These are phyloP conservation scores for Panicum hallii DNA, from an alignment of 202 grass and related monocot species.

Conservation along the genomic window DNA sequence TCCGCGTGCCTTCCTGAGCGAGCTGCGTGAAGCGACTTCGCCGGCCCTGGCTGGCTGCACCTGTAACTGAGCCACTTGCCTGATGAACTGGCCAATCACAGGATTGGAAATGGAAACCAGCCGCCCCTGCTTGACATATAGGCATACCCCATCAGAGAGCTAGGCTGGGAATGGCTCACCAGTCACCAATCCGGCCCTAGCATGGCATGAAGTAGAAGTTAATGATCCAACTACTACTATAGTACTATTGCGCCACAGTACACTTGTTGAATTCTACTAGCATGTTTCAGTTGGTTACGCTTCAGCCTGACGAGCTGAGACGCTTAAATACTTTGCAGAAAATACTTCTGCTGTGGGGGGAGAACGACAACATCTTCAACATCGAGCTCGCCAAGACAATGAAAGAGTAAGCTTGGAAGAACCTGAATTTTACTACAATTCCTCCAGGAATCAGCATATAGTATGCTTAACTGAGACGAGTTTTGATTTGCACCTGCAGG, in stretches of 20 bases:
- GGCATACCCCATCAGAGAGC: background rate
- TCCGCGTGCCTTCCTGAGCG: background rate
- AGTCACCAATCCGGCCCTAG: background rate
- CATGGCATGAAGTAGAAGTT: background rate
- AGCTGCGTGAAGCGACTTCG: background rate
- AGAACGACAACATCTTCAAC: slow-evolving; percentile 88
- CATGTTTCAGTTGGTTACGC: background rate
- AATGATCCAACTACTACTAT: background rate
- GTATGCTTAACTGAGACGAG: background rate
- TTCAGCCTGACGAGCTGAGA: background rate
- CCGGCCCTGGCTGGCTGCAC: background rate
- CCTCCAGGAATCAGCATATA: background rate
- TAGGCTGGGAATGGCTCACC: background rate
- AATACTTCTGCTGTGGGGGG: slow-evolving; percentile 87
- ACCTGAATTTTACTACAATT: background rate
- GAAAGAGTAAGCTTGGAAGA: slow-evolving; percentile 62
- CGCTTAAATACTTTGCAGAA: slow-evolving; percentile 56
- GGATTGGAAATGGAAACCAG: background rate
- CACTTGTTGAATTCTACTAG: background rate
- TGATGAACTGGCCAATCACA: background rate
- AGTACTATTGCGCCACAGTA: background rate
- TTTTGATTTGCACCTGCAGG: slow-evolving; percentile 35
- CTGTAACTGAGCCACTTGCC: background rate
- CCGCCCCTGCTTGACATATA: background rate
- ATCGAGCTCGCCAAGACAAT: slow-evolving; percentile 78